These are phyloP conservation scores for Pseudocercospora eumusae DNA, from an alignment of 2,329 filamentous ascomycete species.

Conservation along the genomic window DNA sequence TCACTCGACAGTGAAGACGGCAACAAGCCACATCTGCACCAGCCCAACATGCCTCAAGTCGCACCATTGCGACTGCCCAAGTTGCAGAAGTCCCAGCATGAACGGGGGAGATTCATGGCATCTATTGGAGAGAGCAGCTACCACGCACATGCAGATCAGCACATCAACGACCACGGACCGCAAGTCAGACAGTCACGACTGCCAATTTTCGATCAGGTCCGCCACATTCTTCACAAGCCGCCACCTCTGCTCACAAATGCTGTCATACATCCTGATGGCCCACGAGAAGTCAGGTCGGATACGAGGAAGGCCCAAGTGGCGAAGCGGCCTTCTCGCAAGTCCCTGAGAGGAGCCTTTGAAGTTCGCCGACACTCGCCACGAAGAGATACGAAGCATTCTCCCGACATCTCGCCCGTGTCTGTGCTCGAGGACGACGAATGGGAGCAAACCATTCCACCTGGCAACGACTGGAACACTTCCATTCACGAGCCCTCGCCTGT, in stretches of 20 bases:
- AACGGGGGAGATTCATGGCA: slow-evolving; percentile 5
- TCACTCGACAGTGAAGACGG: slow-evolving; percentile 44
- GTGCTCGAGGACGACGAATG: slow-evolving; percentile 31
- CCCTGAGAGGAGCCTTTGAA: slow-evolving; percentile 16
- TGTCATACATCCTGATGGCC: slow-evolving; percentile 29
- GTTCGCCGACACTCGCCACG: slow-evolving; percentile 14
- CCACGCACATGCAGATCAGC: slow-evolving; percentile 29
- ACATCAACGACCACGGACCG: slow-evolving; percentile 31
- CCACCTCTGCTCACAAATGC: slow-evolving; percentile 22
- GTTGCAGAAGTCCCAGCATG: slow-evolving; percentile 8
- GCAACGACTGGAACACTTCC: slow-evolving; percentile 17
- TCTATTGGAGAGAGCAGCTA: slow-evolving; percentile 12
- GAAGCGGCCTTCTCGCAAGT: slow-evolving; percentile 16
- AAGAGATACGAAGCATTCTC: slow-evolving; percentile 6
- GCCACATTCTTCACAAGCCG: slow-evolving; percentile 38
- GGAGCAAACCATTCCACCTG: slow-evolving; percentile 17
- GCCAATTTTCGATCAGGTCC: slow-evolving; percentile 40
- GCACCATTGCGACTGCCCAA: slow-evolving; percentile 27
- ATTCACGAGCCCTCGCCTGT: slow-evolving; percentile 25
- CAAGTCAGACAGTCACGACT: slow-evolving; percentile 32
- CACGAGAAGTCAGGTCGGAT: slow-evolving; percentile 19
- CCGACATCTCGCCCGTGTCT: slow-evolving; percentile 16
- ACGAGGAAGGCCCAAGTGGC: not conserved
- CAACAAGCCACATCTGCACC: slow-evolving; percentile 17
- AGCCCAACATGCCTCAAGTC: slow-evolving; percentile 28